Conservation (phyloP, 768 basidiomycete genomes). For the Fibroporia radiculosa region DNA sequence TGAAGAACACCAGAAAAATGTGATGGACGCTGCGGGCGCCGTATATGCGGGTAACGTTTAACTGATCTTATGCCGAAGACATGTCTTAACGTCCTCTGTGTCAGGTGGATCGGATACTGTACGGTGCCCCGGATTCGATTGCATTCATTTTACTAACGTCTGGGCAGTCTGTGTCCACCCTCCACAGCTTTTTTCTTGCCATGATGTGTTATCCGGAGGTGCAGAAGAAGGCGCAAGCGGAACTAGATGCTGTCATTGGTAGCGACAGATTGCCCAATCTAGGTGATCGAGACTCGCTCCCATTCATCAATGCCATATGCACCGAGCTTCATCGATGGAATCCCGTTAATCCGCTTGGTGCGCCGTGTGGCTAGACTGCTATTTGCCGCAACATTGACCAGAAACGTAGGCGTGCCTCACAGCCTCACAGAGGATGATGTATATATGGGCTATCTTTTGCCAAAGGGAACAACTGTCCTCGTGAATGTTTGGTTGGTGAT, state of each 20-base stretch:
- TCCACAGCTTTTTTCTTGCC: constrained; percentile 24
- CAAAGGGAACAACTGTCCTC: constrained; percentile 21
- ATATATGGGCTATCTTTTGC: constrained; percentile 21
- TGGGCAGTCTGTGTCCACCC: constrained; percentile 24
- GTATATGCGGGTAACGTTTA: constrained; percentile 10
- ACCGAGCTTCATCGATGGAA: constrained; percentile 29
- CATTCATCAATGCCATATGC: constrained; percentile 19
- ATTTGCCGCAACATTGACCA: not conserved
- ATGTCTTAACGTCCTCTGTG: too few relatives aligned
- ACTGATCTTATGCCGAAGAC: not conserved
- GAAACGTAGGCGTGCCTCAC: constrained; percentile 16
- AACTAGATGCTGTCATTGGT: constrained; percentile 27
- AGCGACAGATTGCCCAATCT: constrained; percentile 37
- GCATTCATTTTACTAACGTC: not conserved
- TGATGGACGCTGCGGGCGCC: constrained; percentile 11
- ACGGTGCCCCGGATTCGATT: too few relatives aligned
- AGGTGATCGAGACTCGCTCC: constrained; percentile 13
- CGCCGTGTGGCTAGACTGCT: not conserved
- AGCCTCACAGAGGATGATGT: constrained; percentile 18
- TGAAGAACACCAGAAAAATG: constrained; percentile 5
- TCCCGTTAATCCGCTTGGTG: constrained; percentile 27
- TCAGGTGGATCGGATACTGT: constrained; percentile 17
- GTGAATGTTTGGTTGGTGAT: constrained; percentile 20
- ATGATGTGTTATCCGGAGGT: constrained; percentile 31
- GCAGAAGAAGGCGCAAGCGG: constrained; percentile 31